Conservation (phyloP, 495 filamentous ascomycete genomes). For the Penicillium ochrochloron region DNA sequence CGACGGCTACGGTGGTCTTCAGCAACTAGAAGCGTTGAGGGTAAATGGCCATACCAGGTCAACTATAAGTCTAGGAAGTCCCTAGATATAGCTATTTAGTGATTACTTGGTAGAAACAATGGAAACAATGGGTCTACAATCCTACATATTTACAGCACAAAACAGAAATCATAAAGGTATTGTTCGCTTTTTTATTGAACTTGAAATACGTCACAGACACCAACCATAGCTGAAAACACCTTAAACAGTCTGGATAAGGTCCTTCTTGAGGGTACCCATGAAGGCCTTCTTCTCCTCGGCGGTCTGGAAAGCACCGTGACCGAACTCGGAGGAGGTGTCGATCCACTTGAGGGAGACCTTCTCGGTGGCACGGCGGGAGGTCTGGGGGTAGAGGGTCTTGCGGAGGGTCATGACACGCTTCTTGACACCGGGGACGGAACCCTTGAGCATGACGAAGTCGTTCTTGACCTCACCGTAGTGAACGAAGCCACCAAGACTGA, state of each 20-base stretch:
- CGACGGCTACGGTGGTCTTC: neutral
- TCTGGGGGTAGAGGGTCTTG: slow-evolving; percentile 99
- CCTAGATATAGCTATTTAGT: neutral
- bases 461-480: slow-evolving; percentile 99
- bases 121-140: neutral
- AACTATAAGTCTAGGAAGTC: neutral
- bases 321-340: slow-evolving; percentile 99
- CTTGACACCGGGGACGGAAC: slow-evolving; percentile 96
- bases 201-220: slow-evolving; percentile 48
- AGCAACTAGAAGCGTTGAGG: neutral
- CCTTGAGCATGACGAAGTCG: slow-evolving; percentile 98
- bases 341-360: slow-evolving; percentile 99
- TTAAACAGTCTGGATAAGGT: slow-evolving; percentile 75
- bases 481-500: slow-evolving; percentile 96
- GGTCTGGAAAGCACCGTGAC: slow-evolving; percentile 99
- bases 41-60: neutral
- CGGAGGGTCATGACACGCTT: slow-evolving; percentile 99
- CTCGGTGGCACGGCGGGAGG: slow-evolving; percentile 90
- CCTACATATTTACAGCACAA: neutral
- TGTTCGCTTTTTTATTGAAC: slow-evolving; percentile 56
- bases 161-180: slow-evolving; percentile 36
- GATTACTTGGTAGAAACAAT: neutral
- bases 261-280: slow-evolving; percentile 99
- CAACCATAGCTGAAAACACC: slow-evolving; percentile 52
- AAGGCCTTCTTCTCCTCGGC: slow-evolving; percentile 96